Conservation (phyloP, 2,329 filamentous ascomycete species). For the Colletotrichum sp. region DNA sequence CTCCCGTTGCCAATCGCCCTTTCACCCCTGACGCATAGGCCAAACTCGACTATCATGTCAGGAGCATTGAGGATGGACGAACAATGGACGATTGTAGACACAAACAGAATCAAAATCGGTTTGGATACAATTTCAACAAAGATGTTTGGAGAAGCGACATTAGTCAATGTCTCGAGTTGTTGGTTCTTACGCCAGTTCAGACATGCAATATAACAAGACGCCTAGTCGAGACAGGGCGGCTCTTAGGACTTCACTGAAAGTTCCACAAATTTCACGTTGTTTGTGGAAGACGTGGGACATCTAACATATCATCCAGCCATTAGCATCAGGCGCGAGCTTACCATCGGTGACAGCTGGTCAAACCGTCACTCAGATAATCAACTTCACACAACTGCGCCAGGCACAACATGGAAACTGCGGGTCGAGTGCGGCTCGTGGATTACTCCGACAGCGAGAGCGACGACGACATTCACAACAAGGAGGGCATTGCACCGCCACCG, state of each 20-base stretch:
- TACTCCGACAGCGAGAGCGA: neutral
- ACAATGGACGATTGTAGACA: neutral
- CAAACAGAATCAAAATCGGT: neutral
- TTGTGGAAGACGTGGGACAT: neutral
- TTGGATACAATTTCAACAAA: neutral
- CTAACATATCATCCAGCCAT: neutral
- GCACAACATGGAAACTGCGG: rapidly evolving
- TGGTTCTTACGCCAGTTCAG: neutral
- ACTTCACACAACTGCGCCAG: neutral
- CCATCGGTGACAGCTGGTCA: neutral
- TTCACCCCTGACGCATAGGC: neutral
- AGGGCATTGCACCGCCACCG: neutral
- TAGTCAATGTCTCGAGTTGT: neutral
- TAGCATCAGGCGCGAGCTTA: neutral
- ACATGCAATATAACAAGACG: neutral
- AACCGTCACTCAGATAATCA: neutral
- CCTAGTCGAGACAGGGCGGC: neutral
- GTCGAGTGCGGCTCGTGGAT: neutral
- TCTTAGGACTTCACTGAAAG: neutral
- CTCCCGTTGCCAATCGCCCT: neutral
- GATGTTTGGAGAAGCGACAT: neutral
- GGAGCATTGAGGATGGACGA: neutral
- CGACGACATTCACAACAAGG: neutral
- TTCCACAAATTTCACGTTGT: neutral
- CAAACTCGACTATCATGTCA: neutral